These are phyloP conservation scores for Teunomyces funiuensis DNA, from an alignment of 805 yeast genomes.

Conservation along the genomic window DNA sequence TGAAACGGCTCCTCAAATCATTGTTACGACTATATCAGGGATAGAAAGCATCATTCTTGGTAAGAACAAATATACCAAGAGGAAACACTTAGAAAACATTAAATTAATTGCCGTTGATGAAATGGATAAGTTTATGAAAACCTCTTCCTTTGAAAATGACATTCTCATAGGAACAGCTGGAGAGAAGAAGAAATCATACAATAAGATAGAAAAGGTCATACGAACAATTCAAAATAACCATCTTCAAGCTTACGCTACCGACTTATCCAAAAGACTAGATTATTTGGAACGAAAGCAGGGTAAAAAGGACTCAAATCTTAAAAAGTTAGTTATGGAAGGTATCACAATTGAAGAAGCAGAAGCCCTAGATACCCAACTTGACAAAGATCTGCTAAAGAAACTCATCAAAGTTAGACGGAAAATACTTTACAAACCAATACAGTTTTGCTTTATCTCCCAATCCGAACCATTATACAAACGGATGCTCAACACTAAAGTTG, in stretches of 20 bases:
- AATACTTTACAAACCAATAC: slow-evolving; percentile 23
- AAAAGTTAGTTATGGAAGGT: background rate
- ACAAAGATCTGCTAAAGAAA: slow-evolving; percentile 10
- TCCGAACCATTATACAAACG: slow-evolving; percentile 16
- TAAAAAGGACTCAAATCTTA: background rate
- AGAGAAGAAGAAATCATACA: slow-evolving; percentile 15
- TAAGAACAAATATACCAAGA: background rate
- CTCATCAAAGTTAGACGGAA: slow-evolving; percentile 15
- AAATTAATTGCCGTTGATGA: slow-evolving; percentile 26
- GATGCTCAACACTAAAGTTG: slow-evolving; percentile 10
- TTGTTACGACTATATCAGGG: slow-evolving; percentile 18
- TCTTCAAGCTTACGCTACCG: slow-evolving; percentile 7
- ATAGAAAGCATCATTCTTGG: slow-evolving; percentile 11
- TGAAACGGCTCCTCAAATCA: slow-evolving; percentile 16
- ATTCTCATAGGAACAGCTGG: slow-evolving; percentile 8
- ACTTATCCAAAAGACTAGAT: slow-evolving; percentile 9
- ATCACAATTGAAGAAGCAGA: background rate
- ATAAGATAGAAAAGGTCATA: slow-evolving; percentile 12
- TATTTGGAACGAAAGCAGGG: background rate
- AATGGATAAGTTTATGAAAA: slow-evolving; percentile 15
- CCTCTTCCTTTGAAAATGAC: slow-evolving; percentile 13
- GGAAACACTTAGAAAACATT: slow-evolving; percentile 10
- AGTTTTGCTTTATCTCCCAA: slow-evolving; percentile 21
- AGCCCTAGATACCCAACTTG: background rate
- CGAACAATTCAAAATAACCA: slow-evolving; percentile 14